phyloP scores from a whole-genome alignment of 441 rosid genomes.

The Monsonia emarginata region DNA sequence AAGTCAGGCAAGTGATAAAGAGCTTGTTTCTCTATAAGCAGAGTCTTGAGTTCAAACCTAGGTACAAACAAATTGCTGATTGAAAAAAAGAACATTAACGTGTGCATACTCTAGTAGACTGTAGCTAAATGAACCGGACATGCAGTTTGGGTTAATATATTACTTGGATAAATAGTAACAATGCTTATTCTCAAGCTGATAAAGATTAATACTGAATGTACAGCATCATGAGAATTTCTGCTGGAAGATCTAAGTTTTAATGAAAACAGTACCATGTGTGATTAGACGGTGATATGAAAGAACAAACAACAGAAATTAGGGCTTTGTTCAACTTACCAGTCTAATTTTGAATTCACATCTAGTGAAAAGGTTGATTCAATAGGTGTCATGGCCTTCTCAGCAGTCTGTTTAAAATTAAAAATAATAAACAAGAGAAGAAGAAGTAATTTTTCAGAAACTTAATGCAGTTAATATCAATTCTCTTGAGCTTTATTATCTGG shows the following conservation, averaged over 20 bases:
- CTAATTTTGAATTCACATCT: slow-evolving; percentile 87
- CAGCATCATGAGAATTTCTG: neutral
- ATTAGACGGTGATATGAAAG: neutral
- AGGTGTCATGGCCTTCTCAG: slow-evolving; percentile 98
- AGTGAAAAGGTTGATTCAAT: slow-evolving; percentile 86
- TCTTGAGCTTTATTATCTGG: neutral
- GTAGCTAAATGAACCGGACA: neutral
- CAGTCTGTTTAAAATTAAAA: slow-evolving; percentile 48
- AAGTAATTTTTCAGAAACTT: neutral
- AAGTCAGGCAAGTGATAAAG: too few relatives aligned
- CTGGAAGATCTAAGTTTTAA: neutral
- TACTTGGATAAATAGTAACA: neutral
- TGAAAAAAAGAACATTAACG: too few relatives aligned
- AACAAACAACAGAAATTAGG: slow-evolving; percentile 11
- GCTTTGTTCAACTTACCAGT: slow-evolving; percentile 53
- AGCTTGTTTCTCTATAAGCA: too few relatives aligned
- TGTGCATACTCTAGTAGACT: neutral
- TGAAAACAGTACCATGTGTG: neutral
- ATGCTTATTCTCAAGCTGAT: neutral
- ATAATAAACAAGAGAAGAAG: slow-evolving; percentile 9
- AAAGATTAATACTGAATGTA: neutral
- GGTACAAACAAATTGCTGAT: too few relatives aligned
- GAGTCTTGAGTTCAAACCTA: too few relatives aligned
- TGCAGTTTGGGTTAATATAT: neutral
- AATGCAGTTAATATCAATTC: slow-evolving; percentile 2